These are phyloP conservation scores for Fonsecaea multimorphosa DNA, from an alignment of 2,329 filamentous ascomycete species.

Conservation along the genomic window DNA sequence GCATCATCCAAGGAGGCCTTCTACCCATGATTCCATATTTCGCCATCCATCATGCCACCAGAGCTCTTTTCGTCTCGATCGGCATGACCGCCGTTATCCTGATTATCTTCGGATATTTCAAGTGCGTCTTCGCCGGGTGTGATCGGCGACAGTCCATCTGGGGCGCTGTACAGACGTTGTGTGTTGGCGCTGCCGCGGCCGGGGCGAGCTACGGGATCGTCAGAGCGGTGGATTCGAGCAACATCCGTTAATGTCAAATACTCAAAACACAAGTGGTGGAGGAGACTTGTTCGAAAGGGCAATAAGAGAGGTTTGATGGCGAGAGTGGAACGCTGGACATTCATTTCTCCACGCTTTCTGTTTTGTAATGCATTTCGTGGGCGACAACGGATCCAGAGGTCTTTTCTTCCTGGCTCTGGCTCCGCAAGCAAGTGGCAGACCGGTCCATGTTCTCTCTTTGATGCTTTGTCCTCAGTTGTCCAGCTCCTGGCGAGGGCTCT, in stretches of 20 bases:
- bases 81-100: conserved; percentile 57
- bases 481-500: too few relatives aligned
- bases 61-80: conserved; percentile 57
- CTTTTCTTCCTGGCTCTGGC: too few relatives aligned
- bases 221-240: conserved; percentile 13
- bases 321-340: too few relatives aligned
- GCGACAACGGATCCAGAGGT: too few relatives aligned
- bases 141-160: conserved; percentile 39
- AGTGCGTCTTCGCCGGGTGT: conserved; percentile 44
- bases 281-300: too few relatives aligned
- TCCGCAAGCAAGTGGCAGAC: too few relatives aligned
- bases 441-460: too few relatives aligned
- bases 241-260: background rate
- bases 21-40: conserved; percentile 62
- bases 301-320: too few relatives aligned
- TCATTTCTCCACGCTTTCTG: too few relatives aligned
- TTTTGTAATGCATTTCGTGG: too few relatives aligned
- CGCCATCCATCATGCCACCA: conserved; percentile 45
- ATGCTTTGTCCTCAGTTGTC: too few relatives aligned
- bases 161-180: conserved; percentile 46
- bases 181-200: conserved; percentile 47
- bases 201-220: conserved; percentile 48
- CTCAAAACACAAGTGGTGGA: background rate
- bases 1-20: conserved; percentile 44
- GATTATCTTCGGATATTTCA: conserved; percentile 58